Conservation (phyloP, 306 rosid species). For the Oemleria cerasiformis region DNA sequence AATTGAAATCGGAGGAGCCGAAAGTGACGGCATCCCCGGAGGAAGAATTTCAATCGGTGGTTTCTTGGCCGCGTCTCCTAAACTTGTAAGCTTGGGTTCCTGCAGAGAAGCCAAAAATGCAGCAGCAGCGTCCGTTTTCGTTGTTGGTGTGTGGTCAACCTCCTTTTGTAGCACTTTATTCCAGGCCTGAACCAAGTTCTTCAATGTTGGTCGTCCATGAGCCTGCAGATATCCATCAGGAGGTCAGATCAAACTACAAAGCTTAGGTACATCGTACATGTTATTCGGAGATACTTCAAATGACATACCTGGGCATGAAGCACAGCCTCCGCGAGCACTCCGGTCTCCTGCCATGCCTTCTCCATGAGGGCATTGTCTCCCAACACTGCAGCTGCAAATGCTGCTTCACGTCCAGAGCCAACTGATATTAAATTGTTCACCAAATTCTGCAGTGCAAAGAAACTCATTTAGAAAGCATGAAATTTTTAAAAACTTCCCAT, state of each 20-base stretch:
- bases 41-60: slow-evolving; percentile 93
- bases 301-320: slow-evolving; percentile 88
- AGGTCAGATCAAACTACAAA: slow-evolving; percentile 29
- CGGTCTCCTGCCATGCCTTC: slow-evolving; percentile 99
- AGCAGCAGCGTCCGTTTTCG: slow-evolving; percentile 80
- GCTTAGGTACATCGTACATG: slow-evolving; percentile 10
- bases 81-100: slow-evolving; percentile 91
- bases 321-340: slow-evolving; percentile 98
- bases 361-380: slow-evolving; percentile 98
- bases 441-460: slow-evolving; percentile 62
- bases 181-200: slow-evolving; percentile 87
- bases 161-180: slow-evolving; percentile 91
- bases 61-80: slow-evolving; percentile 93
- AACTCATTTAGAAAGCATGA: slow-evolving; percentile 16
- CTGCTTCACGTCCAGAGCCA: slow-evolving; percentile 97
- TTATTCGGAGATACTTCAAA: slow-evolving; percentile 2
- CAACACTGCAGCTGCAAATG: slow-evolving; percentile 92
- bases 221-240: slow-evolving; percentile 47
- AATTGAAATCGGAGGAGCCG: slow-evolving; percentile 58
- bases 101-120: slow-evolving; percentile 90
- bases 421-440: slow-evolving; percentile 76
- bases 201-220: slow-evolving; percentile 94
- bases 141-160: slow-evolving; percentile 65
- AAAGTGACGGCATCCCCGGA: slow-evolving; percentile 81
- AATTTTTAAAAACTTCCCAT: background rate